These are phyloP conservation scores for Fusarium sterilihyphosum DNA, from an alignment of 2,329 filamentous ascomycete genomes.

Conservation along the genomic window DNA sequence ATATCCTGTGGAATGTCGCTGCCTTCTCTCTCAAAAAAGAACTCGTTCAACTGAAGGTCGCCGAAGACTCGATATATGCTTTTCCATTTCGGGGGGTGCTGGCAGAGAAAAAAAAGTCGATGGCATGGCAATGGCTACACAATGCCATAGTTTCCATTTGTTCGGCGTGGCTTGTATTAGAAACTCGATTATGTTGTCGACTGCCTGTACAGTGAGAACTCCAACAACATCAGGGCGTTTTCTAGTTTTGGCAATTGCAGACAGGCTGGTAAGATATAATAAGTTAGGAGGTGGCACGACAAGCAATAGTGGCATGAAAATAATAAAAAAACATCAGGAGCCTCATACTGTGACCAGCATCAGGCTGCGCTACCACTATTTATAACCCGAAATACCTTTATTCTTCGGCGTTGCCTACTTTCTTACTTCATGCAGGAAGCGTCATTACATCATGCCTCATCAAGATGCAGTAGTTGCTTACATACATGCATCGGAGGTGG, in stretches of 20 bases:
- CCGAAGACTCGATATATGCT: accelerated
- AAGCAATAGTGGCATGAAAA: too few species aligned
- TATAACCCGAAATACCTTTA: too few species aligned
- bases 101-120: background rate
- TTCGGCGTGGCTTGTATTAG: too few species aligned
- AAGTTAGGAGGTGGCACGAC: too few species aligned
- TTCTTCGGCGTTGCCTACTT: too few species aligned
- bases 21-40: accelerated
- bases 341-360: too few species aligned
- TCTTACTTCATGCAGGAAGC: background rate
- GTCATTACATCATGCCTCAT: accelerated
- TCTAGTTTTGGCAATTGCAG: too few species aligned
- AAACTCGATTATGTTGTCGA: too few species aligned
- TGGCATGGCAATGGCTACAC: background rate
- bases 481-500: background rate
- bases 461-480: background rate
- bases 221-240: too few species aligned
- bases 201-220: too few species aligned
- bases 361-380: background rate
- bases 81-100: accelerated
- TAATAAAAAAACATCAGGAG: too few species aligned
- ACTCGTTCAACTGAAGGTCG: background rate
- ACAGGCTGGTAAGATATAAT: too few species aligned
- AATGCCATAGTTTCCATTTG: background rate
- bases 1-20: accelerated